Conservation (phyloP, 2,329 filamentous ascomycete genomes). For the Fusarium dlaminii region DNA sequence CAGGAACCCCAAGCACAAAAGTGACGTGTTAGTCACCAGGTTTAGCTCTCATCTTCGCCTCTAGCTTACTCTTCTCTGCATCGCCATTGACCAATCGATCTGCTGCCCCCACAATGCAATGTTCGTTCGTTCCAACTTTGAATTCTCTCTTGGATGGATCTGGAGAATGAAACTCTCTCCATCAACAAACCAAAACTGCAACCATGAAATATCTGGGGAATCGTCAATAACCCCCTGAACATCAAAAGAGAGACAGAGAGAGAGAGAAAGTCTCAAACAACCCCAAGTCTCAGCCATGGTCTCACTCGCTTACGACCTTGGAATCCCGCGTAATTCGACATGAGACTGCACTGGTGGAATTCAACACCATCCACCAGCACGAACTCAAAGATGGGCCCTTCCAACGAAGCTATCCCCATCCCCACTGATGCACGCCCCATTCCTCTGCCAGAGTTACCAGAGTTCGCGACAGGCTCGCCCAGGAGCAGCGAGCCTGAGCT, state of each 20-base stretch:
- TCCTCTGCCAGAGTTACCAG: conserved; percentile 29
- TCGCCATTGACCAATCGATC: conserved; percentile 31
- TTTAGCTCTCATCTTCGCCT: neutral
- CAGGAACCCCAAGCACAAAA: conserved; percentile 7
- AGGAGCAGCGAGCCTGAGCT: conserved; percentile 13
- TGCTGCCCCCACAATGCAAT: conserved; percentile 2
- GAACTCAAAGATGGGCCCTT: conserved; percentile 21
- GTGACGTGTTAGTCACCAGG: conserved; percentile 11
- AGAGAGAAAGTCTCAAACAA: neutral
- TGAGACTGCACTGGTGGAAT: conserved; percentile 29
- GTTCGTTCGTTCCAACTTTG: neutral
- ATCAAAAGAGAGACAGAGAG: neutral
- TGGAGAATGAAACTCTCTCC: neutral
- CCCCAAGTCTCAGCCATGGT: conserved; percentile 11
- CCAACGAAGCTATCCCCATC: conserved; percentile 22
- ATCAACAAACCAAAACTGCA: neutral
- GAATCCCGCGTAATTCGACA: conserved; percentile 22
- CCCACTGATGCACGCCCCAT: conserved; percentile 26
- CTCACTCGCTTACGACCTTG: conserved; percentile 19
- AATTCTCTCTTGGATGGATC: neutral
- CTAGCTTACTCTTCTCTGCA: neutral
- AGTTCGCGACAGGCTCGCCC: conserved; percentile 7
- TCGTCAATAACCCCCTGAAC: neutral
- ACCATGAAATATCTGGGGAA: neutral
- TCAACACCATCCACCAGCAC: conserved; percentile 18